Evolutionary conservation across 2,329 filamentous ascomycete genomes (phyloP).

Genomic region (Pseudocercospora musae): DNA sequence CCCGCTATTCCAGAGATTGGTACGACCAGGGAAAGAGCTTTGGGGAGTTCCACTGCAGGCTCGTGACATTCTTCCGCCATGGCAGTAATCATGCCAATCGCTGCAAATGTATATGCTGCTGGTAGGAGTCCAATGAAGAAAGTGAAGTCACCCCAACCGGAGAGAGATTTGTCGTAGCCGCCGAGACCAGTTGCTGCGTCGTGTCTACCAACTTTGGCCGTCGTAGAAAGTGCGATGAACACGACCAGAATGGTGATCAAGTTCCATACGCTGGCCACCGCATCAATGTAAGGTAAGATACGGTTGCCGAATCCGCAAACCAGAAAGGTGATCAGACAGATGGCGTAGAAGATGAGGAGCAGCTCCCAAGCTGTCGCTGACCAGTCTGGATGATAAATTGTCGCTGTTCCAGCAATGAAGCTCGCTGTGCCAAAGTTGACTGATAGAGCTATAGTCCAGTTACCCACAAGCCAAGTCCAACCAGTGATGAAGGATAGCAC

Average conservation of each 20-base stretch:
- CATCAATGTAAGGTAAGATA: background rate
- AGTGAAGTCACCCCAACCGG: background rate
- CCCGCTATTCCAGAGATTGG: slow-evolving; percentile 37
- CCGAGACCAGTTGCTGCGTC: background rate
- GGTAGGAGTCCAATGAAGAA: background rate
- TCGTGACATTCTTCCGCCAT: background rate
- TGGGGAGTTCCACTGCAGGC: background rate
- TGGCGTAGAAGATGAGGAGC: background rate
- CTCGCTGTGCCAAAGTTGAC: background rate
- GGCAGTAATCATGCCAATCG: background rate
- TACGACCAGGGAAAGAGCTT: background rate
- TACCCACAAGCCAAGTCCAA: background rate
- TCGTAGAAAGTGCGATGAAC: background rate
- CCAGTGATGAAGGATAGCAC: background rate
- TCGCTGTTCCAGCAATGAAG: background rate
- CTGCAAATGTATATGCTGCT: background rate
- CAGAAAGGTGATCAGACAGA: background rate
- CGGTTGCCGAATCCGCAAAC: background rate
- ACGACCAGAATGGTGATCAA: background rate
- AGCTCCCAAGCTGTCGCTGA: background rate
- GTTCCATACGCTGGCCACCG: background rate
- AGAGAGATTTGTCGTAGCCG: background rate
- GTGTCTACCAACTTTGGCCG: background rate
- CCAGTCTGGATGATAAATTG: background rate
- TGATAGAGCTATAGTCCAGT: background rate